Conservation (phyloP, 352 stramenopile species). For the Pythium aphanidermatum region DNA sequence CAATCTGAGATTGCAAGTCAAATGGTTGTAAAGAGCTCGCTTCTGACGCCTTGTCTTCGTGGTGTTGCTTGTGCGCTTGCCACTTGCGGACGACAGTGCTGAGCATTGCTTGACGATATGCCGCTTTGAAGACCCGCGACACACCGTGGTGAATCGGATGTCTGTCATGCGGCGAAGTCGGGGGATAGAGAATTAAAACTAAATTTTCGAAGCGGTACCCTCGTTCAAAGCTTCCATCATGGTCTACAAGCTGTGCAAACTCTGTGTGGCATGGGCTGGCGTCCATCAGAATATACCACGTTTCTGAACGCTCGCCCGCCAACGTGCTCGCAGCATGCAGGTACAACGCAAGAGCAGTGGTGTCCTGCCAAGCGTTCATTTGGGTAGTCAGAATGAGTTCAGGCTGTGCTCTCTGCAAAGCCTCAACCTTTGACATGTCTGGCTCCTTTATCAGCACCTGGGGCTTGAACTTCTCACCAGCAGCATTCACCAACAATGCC, state of each 20-base stretch:
- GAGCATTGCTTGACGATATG: slow-evolving; percentile 57
- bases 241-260: slow-evolving; percentile 52
- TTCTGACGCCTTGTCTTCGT: slow-evolving; percentile 7
- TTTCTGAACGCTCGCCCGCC: slow-evolving; percentile 44
- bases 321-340: slow-evolving; percentile 57
- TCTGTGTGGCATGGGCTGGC: slow-evolving; percentile 57
- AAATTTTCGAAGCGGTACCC: slow-evolving; percentile 63
- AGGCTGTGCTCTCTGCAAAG: slow-evolving; percentile 7
- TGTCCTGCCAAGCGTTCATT: slow-evolving; percentile 36
- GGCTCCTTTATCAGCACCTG: slow-evolving; percentile 37
- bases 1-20: slow-evolving; percentile 2
- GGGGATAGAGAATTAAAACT: slow-evolving; percentile 58
- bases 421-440: slow-evolving; percentile 9
- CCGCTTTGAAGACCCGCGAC: slow-evolving; percentile 48
- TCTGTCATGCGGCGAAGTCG: slow-evolving; percentile 24
- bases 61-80: slow-evolving; percentile 3
- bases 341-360: slow-evolving; percentile 40
- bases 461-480: slow-evolving; percentile 56
- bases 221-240: slow-evolving; percentile 43
- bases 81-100: slow-evolving; percentile 30
- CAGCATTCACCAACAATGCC: slow-evolving; percentile 46
- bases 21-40: background rate
- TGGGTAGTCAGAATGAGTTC: slow-evolving; percentile 10
- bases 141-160: slow-evolving; percentile 65
- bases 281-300: slow-evolving; percentile 69